Conservation (phyloP, 306 rosid genomes). For the Trichosanthes cucumerina region DNA sequence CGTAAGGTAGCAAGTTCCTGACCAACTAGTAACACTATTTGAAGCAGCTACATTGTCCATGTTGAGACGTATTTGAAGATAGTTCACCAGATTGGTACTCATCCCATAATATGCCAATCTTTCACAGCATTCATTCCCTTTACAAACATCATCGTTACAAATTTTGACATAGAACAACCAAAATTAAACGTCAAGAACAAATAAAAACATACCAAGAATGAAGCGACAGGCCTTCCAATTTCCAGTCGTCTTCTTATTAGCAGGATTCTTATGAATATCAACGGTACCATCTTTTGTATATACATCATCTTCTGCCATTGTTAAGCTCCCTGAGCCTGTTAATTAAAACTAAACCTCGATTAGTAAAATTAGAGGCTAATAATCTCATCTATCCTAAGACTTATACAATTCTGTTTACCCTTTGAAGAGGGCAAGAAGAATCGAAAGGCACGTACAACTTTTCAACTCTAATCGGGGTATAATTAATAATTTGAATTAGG, state of each 20-base stretch:
- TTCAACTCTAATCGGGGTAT: neutral
- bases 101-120: conserved; percentile 91
- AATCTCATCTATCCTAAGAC: neutral
- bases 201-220: conserved; percentile 54
- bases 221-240: conserved; percentile 73
- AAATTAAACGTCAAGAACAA: neutral
- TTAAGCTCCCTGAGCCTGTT: neutral
- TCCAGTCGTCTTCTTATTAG: conserved; percentile 64
- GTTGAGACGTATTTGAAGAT: conserved; percentile 44
- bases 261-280: conserved; percentile 41
- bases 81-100: conserved; percentile 84
- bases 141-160: conserved; percentile 9
- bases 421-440: neutral
- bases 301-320: conserved; percentile 41
- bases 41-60: conserved; percentile 56
- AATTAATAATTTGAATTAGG: neutral
- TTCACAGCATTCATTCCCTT: conserved; percentile 77
- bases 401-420: neutral
- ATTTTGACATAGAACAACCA: neutral
- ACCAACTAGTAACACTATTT: conserved; percentile 63
- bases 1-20: conserved; percentile 76
- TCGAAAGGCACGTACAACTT: neutral
- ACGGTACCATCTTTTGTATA: conserved; percentile 65
- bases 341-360: neutral
- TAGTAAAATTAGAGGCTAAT: neutral